phyloP scores from a whole-genome alignment of 495 filamentous ascomycete genomes.

The Daldinia loculata region DNA sequence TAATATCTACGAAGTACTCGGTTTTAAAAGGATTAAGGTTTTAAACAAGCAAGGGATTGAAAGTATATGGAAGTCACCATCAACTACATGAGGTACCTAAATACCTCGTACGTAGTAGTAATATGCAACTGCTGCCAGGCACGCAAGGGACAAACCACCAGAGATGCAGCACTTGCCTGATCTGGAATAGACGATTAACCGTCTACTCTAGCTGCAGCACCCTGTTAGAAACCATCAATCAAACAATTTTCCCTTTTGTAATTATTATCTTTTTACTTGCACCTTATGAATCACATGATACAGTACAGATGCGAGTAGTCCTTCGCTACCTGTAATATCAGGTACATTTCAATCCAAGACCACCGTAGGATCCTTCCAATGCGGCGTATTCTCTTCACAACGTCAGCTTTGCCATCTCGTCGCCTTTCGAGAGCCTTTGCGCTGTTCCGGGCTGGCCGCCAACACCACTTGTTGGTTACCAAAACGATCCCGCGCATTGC shows the following conservation, averaged over 20 bases:
- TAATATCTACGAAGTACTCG: neutral
- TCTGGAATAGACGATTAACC: constrained; percentile 24
- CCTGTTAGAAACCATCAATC: constrained; percentile 4
- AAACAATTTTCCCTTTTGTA: neutral
- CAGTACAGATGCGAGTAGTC: constrained; percentile 29
- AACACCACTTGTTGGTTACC: constrained; percentile 32
- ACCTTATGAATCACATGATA: constrained; percentile 38
- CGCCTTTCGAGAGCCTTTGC: neutral
- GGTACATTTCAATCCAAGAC: constrained; percentile 1
- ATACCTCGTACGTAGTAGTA: neutral
- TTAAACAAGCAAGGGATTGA: neutral
- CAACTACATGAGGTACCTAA: neutral
- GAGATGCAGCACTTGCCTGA: constrained; percentile 15
- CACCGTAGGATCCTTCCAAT: constrained; percentile 37
- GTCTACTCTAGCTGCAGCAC: constrained; percentile 3
- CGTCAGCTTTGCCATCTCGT: constrained; percentile 26
- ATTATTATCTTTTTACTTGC: neutral
- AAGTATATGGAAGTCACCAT: no score
- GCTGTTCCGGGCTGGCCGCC: constrained; percentile 19
- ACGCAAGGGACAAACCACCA: constrained; percentile 15
- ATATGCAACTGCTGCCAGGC: neutral
- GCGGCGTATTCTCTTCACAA: constrained; percentile 30
- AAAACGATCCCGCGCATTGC: constrained; percentile 24
- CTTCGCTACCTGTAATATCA: constrained; percentile 26
- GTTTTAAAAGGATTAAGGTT: neutral